Conservation (phyloP, 1,139 yeast species). For the Scheffersomyces cryptocercus region DNA sequence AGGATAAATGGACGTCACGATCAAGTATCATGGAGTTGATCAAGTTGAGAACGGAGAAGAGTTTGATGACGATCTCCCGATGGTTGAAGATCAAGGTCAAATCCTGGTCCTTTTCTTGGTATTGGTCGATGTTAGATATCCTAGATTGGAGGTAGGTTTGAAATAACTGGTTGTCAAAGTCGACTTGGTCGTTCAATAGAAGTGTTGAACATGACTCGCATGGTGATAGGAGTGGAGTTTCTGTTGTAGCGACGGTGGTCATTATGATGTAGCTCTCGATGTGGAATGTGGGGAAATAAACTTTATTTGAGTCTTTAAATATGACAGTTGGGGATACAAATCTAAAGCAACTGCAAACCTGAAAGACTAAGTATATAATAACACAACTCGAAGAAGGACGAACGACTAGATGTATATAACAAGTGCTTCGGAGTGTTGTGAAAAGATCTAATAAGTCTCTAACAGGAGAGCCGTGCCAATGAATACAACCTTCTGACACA, state of each 20-base stretch:
- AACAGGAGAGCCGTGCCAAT: no score
- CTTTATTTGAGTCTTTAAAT: background rate
- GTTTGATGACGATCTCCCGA: constrained; percentile 8
- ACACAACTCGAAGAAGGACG: no score
- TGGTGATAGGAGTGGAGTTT: constrained; percentile 7
- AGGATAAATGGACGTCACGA: constrained; percentile 5
- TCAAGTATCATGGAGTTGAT: constrained; percentile 9
- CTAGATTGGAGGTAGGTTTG: constrained; percentile 12
- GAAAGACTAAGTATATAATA: background rate
- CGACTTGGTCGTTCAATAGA: constrained; percentile 2
- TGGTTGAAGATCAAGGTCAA: constrained; percentile 11
- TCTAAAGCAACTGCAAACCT: background rate
- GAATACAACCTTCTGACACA: no score
- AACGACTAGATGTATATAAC: no score
- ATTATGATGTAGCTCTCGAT: background rate
- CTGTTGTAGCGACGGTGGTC: no score
- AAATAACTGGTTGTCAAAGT: constrained; percentile 11
- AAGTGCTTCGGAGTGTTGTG: no score
- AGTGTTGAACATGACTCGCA: constrained; percentile 14
- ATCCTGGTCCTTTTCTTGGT: constrained; percentile 7
- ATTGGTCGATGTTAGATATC: constrained; percentile 1
- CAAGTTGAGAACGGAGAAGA: constrained; percentile 13
- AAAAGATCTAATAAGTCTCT: no score
- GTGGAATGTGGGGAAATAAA: background rate
- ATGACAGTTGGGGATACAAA: constrained; percentile 1